phyloP scores from a whole-genome alignment of 2,329 filamentous ascomycete genomes.

The Fusarium poae region DNA sequence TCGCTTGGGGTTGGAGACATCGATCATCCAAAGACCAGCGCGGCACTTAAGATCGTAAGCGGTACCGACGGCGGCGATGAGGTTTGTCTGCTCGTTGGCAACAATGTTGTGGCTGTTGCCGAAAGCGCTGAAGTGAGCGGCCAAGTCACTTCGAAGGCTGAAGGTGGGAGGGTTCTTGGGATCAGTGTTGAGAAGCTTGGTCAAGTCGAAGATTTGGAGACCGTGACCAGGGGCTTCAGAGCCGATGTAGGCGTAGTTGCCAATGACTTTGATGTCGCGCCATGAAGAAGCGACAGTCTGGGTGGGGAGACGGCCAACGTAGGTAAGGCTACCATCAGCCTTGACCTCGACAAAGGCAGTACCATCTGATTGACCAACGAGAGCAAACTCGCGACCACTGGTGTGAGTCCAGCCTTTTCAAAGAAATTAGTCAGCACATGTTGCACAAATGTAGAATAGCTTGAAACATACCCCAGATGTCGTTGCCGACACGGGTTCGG shows the following conservation, averaged over 20 bases:
- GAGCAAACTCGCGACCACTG: conserved; percentile 15
- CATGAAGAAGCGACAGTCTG: conserved; percentile 54
- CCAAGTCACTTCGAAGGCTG: conserved; percentile 8
- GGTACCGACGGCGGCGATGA: conserved; percentile 12
- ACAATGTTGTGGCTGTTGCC: conserved; percentile 25
- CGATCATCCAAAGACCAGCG: conserved; percentile 18
- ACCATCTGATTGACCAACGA: conserved; percentile 15
- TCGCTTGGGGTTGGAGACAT: conserved; percentile 6
- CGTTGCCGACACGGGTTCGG: conserved; percentile 11
- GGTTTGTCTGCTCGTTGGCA: neutral
- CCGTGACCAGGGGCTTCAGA: conserved; percentile 63
- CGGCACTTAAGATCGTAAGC: conserved; percentile 11
- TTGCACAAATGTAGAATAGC: accelerated
- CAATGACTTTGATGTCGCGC: conserved; percentile 59
- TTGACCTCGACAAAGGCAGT: conserved; percentile 12
- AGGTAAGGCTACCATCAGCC: conserved; percentile 9
- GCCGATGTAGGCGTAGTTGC: conserved; percentile 55
- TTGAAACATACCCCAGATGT: conserved; percentile 16
- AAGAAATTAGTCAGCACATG: neutral
- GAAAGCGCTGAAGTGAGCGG: conserved; percentile 6
- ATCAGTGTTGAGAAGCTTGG: conserved; percentile 58
- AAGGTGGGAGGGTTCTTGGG: conserved; percentile 11
- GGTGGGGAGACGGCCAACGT: conserved; percentile 55
- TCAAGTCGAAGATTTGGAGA: conserved; percentile 74
- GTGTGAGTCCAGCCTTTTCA: conserved; percentile 20